These are phyloP conservation scores for Xylaria sp. DNA, from an alignment of 2,329 filamentous ascomycete species.

Conservation along the genomic window DNA sequence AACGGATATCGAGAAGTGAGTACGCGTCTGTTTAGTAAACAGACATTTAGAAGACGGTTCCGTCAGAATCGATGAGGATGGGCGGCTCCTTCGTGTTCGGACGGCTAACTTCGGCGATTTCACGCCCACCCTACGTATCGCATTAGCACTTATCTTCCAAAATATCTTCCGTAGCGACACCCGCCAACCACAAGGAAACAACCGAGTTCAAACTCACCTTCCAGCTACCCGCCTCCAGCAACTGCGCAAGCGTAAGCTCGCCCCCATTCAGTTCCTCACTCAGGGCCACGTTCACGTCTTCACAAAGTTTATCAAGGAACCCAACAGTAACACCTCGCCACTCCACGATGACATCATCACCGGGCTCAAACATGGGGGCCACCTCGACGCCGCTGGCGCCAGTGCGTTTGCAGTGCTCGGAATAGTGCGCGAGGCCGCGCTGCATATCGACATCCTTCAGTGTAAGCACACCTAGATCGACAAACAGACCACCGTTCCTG, in stretches of 20 bases:
- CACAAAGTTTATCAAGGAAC: constrained; percentile 76
- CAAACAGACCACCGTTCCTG: constrained; percentile 87
- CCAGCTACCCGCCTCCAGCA: constrained; percentile 97
- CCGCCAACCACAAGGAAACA: not conserved
- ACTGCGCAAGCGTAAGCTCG: constrained; percentile 83
- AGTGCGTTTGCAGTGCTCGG: constrained; percentile 76
- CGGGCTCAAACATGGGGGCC: constrained; percentile 77
- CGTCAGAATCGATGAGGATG: constrained; percentile 95
- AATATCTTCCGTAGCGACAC: not conserved
- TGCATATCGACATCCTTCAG: constrained; percentile 77
- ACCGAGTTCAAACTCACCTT: constrained; percentile 66
- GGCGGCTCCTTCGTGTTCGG: constrained; percentile 97
- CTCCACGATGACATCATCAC: constrained; percentile 83
- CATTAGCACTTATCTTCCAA: constrained; percentile 40
- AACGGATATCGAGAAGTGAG: not conserved
- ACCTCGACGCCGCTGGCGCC: constrained; percentile 69
- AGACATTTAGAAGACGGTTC: constrained; percentile 84
- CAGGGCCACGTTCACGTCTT: constrained; percentile 73
- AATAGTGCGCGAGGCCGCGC: constrained; percentile 76
- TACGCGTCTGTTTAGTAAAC: not conserved
- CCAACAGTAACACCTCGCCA: constrained; percentile 82
- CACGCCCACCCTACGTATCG: constrained; percentile 77
- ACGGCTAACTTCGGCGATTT: constrained; percentile 93
- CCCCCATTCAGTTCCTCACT: constrained; percentile 72
- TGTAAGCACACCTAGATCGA: constrained; percentile 83